These are phyloP conservation scores for Setomelanomma holmii DNA, from an alignment of 2,329 filamentous ascomycete genomes.

Conservation along the genomic window DNA sequence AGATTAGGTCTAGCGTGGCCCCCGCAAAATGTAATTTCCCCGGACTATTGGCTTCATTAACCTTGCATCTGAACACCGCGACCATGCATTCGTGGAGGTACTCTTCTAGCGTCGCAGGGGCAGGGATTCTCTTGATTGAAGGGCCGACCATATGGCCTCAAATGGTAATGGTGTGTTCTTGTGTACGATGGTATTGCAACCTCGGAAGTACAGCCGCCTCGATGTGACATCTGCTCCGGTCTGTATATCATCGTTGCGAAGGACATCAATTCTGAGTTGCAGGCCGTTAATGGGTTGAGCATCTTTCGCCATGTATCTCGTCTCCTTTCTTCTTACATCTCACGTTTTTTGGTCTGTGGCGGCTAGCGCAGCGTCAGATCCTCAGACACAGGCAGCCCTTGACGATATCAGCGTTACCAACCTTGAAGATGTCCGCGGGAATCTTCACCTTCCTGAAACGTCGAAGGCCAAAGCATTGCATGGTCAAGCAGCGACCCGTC, in stretches of 20 bases:
- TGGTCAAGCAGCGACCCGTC: conserved; percentile 48
- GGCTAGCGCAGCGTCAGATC: conserved; percentile 4
- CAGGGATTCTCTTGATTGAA: background rate
- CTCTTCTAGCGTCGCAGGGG: background rate
- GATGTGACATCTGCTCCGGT: background rate
- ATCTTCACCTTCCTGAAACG: conserved; percentile 46
- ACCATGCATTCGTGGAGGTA: conserved; percentile 8
- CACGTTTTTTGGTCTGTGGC: conserved; percentile 10
- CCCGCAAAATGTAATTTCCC: background rate
- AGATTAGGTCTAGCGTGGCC: background rate
- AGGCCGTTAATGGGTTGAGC: background rate
- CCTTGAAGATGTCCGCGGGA: conserved; percentile 49
- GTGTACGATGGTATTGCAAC: background rate
- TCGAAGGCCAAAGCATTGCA: conserved; percentile 41
- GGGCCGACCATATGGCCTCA: background rate
- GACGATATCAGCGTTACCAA: conserved; percentile 34
- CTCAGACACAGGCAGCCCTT: conserved; percentile 15
- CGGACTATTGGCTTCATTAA: conserved; percentile 1
- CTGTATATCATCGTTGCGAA: background rate
- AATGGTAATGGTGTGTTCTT: background rate
- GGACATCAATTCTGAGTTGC: background rate
- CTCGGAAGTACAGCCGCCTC: background rate
- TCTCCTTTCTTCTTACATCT: conserved; percentile 5
- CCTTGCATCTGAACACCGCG: background rate
- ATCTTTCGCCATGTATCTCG: conserved; percentile 13